Evolutionary conservation across 805 yeast species (phyloP).

Genomic region (Komagataella kurtzmanii): DNA sequence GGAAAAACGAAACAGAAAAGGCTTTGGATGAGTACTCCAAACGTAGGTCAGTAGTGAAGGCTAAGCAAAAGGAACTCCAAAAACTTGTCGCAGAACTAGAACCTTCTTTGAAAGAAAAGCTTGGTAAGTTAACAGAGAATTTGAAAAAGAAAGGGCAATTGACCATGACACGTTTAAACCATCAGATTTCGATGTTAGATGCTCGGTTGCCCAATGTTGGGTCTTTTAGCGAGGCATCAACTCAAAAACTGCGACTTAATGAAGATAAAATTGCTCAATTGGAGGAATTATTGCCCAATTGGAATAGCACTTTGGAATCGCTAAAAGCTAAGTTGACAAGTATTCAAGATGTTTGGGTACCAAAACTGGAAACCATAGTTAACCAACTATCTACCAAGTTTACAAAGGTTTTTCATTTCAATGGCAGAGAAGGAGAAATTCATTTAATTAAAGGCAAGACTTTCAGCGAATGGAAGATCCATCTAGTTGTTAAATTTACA

Average conservation of each 20-base stretch:
- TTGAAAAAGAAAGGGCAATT: conserved; percentile 21
- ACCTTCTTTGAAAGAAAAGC: conserved; percentile 14
- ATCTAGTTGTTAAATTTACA: conserved; percentile 77
- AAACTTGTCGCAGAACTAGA: neutral
- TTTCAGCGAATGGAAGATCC: conserved; percentile 69
- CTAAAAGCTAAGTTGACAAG: conserved; percentile 22
- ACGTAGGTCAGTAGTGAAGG: neutral
- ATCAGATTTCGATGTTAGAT: conserved; percentile 22
- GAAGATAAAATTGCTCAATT: conserved; percentile 19
- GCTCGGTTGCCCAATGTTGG: neutral
- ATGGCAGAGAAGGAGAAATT: conserved; percentile 85
- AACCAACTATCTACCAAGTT: conserved; percentile 48
- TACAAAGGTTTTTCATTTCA: conserved; percentile 48
- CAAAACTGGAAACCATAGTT: conserved; percentile 40
- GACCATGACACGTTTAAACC: conserved; percentile 21
- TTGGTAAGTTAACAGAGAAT: conserved; percentile 19
- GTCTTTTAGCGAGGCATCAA: neutral
- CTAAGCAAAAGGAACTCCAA: neutral
- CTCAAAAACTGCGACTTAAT: neutral
- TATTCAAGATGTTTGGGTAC: conserved; percentile 43
- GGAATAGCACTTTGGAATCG: conserved; percentile 12
- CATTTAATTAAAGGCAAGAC: conserved; percentile 34
- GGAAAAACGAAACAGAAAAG: neutral
- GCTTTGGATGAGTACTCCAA: neutral
- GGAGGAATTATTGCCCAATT: conserved; percentile 23